Conservation (phyloP, 495 filamentous ascomycete genomes). For the Neurospora tetrasperma region DNA sequence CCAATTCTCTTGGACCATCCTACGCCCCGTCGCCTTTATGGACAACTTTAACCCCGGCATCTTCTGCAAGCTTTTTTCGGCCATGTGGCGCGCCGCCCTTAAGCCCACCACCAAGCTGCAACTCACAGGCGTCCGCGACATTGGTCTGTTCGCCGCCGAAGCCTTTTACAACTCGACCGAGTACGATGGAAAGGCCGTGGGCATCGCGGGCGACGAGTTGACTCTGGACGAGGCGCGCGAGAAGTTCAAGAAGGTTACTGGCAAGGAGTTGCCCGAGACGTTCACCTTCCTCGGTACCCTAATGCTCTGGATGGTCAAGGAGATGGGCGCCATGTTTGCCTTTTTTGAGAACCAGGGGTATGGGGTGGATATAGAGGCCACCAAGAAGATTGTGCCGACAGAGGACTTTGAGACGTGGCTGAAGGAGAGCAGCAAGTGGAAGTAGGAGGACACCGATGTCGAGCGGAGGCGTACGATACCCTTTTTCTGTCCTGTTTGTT, state of each 20-base stretch:
- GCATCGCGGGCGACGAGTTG: constrained; percentile 23
- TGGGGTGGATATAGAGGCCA: constrained; percentile 44
- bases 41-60: constrained; percentile 48
- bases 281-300: constrained; percentile 31
- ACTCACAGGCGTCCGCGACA: constrained; percentile 48
- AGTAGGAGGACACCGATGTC: not conserved
- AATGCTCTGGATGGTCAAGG: constrained; percentile 37
- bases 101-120: constrained; percentile 43
- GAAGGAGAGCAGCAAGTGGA: constrained; percentile 41
- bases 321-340: constrained; percentile 50
- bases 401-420: constrained; percentile 53
- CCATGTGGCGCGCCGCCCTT: constrained; percentile 34
- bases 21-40: constrained; percentile 55
- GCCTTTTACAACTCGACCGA: constrained; percentile 36
- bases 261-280: constrained; percentile 39
- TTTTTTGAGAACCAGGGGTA: constrained; percentile 57
- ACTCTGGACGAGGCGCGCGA: constrained; percentile 28
- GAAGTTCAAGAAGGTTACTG: constrained; percentile 41
- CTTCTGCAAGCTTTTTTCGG: constrained; percentile 47
- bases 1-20: constrained; percentile 41
- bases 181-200: constrained; percentile 22
- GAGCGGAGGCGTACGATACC: not conserved
- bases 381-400: constrained; percentile 43
- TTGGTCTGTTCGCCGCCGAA: constrained; percentile 51
- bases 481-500: not conserved